Evolutionary conservation across 495 filamentous ascomycete species (phyloP).

Genomic region (Hypoxylon crocopeplum): DNA sequence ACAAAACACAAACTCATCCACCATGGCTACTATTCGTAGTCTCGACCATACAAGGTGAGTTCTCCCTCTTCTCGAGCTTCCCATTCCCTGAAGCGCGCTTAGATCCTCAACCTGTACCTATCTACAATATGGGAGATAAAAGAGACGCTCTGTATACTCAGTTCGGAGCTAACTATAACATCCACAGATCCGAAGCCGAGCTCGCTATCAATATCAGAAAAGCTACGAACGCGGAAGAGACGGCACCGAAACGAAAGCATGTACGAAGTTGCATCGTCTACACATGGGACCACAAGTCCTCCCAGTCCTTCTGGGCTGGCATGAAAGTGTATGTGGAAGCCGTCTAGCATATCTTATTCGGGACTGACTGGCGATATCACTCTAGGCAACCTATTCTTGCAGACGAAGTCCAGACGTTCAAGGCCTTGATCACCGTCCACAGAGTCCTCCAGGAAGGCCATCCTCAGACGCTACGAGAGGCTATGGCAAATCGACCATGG

Average conservation of each 20-base stretch:
- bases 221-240: slow-evolving; percentile 94
- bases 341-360: background rate
- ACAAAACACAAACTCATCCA: slow-evolving; percentile 20
- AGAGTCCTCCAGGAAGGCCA: slow-evolving; percentile 98
- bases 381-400: slow-evolving; percentile 89
- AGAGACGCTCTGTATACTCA: background rate
- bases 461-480: slow-evolving; percentile 83
- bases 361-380: slow-evolving; percentile 24
- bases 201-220: slow-evolving; percentile 95
- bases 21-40: slow-evolving; percentile 55
- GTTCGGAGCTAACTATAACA: slow-evolving; percentile 5
- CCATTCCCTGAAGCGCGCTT: background rate
- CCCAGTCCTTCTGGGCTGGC: slow-evolving; percentile 92
- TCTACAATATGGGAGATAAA: background rate
- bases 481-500: slow-evolving; percentile 87
- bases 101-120: background rate
- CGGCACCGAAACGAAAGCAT: slow-evolving; percentile 98
- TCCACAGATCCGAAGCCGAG: slow-evolving; percentile 83
- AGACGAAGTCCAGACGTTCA: slow-evolving; percentile 95
- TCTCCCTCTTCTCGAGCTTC: slow-evolving; percentile 3
- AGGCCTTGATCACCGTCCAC: slow-evolving; percentile 90
- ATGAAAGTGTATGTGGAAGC: slow-evolving; percentile 86
- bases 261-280: slow-evolving; percentile 98
- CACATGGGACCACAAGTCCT: slow-evolving; percentile 99
- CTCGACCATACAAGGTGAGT: slow-evolving; percentile 56